Conservation (phyloP, 169 alveolate species). For the Plasmodium billcollinsi region DNA sequence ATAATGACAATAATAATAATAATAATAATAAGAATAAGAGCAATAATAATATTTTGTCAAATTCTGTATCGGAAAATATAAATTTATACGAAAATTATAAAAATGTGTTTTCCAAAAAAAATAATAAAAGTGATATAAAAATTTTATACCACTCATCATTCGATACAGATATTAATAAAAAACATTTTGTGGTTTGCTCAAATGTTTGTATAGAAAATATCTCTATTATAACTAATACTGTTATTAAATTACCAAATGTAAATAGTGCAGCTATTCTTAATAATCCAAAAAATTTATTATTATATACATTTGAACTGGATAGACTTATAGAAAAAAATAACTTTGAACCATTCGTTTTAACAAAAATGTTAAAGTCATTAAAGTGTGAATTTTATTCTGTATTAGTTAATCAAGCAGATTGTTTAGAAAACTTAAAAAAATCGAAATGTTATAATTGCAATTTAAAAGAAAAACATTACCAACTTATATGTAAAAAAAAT, state of each 20-base stretch:
- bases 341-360: constrained; percentile 81
- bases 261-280: constrained; percentile 43
- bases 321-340: constrained; percentile 77
- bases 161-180: constrained; percentile 42
- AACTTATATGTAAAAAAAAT: constrained; percentile 73
- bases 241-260: constrained; percentile 63
- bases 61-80: constrained; percentile 11
- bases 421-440: constrained; percentile 76
- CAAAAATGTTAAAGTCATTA: constrained; percentile 82
- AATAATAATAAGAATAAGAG: constrained; percentile 32
- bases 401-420: constrained; percentile 83
- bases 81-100: constrained; percentile 72
- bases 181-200: constrained; percentile 79
- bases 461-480: constrained; percentile 85
- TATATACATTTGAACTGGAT: constrained; percentile 80
- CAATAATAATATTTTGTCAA: neutral
- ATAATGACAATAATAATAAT: neutral
- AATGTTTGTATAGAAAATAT: constrained; percentile 74
- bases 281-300: constrained; percentile 61
- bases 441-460: constrained; percentile 83
- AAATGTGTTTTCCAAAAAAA: constrained; percentile 64
- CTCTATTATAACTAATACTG: constrained; percentile 81
- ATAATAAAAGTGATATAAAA: constrained; percentile 19
- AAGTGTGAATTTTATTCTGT: constrained; percentile 83
- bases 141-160: constrained; percentile 33